phyloP scores from a whole-genome alignment of 2,329 filamentous ascomycete genomes.

The Cladophialophora carrionii region DNA sequence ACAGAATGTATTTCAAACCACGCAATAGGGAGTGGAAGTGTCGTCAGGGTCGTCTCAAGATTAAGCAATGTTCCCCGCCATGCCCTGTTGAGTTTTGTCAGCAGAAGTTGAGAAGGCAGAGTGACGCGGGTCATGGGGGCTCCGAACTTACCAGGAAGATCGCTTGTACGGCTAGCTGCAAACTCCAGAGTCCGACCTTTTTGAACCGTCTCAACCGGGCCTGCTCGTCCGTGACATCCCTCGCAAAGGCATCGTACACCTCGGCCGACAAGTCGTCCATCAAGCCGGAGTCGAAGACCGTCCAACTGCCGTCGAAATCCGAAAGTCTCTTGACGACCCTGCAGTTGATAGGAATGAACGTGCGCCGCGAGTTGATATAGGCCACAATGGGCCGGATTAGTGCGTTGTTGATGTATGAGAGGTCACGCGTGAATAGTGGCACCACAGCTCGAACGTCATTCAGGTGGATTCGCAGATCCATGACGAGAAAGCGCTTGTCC shows the following conservation, averaged over 20 bases:
- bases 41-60: conserved; percentile 1
- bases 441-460: conserved; percentile 94
- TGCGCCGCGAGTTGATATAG: conserved; percentile 93
- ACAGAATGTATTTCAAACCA: neutral
- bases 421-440: conserved; percentile 85
- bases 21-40: neutral
- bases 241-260: conserved; percentile 89
- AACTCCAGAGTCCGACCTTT: conserved; percentile 95
- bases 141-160: conserved; percentile 75
- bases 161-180: conserved; percentile 88
- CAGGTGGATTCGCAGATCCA: conserved; percentile 91
- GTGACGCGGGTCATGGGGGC: neutral
- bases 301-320: conserved; percentile 96
- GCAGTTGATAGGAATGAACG: conserved; percentile 94
- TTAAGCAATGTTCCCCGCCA: conserved; percentile 1
- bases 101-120: neutral
- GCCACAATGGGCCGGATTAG: conserved; percentile 94
- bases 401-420: conserved; percentile 95
- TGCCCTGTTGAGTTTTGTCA: conserved; percentile 1
- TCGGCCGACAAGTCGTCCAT: conserved; percentile 93
- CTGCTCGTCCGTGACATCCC: conserved; percentile 86
- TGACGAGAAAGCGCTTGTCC: conserved; percentile 79
- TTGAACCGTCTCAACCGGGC: conserved; percentile 83
- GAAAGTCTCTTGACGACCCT: conserved; percentile 84
- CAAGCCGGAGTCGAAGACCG: conserved; percentile 86